Conservation (phyloP, 106 monocot genomes). For the Dactylorhiza incarnata region DNA sequence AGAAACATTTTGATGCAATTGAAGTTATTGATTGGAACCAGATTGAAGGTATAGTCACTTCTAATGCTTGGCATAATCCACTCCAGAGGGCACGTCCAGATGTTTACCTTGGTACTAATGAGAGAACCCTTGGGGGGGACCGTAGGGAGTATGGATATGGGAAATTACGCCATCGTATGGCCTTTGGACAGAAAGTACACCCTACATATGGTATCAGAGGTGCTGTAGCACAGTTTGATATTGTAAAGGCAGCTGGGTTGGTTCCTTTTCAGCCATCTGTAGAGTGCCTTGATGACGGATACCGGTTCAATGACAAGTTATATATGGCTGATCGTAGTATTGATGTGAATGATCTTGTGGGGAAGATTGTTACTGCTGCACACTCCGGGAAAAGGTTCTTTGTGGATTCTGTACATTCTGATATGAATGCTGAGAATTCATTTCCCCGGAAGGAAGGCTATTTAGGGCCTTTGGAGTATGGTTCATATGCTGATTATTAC, state of each 20-base stretch:
- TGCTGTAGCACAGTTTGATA: slow-evolving; percentile 84
- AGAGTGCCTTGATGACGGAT: slow-evolving; percentile 14
- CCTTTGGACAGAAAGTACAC: slow-evolving; percentile 63
- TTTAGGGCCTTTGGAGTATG: slow-evolving; percentile 89
- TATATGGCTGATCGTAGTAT: slow-evolving; percentile 79
- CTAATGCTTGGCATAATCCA: slow-evolving; percentile 89
- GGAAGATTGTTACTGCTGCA: slow-evolving; percentile 89
- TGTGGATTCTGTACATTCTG: slow-evolving; percentile 78
- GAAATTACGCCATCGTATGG: slow-evolving; percentile 74
- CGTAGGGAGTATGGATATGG: slow-evolving; percentile 97
- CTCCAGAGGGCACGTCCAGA: slow-evolving; percentile 96
- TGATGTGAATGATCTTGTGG: slow-evolving; percentile 58
- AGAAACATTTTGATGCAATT: slow-evolving; percentile 40
- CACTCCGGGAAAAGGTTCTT: slow-evolving; percentile 98
- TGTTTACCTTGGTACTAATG: slow-evolving; percentile 93
- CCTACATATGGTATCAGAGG: slow-evolving; percentile 99
- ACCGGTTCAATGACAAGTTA: slow-evolving; percentile 40
- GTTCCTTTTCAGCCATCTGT: slow-evolving; percentile 38
- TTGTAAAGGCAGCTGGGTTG: slow-evolving; percentile 89
- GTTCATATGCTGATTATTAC: slow-evolving; percentile 98
- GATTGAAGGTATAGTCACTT: slow-evolving; percentile 46
- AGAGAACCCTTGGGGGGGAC: slow-evolving; percentile 90
- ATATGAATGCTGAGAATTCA: slow-evolving; percentile 96
- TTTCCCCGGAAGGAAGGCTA: slow-evolving; percentile 98
- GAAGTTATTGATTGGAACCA: slow-evolving; percentile 80